These are phyloP conservation scores for Mortierella sp. DNA, from an alignment of 371 early-diverging fungal genomes.

Conservation along the genomic window DNA sequence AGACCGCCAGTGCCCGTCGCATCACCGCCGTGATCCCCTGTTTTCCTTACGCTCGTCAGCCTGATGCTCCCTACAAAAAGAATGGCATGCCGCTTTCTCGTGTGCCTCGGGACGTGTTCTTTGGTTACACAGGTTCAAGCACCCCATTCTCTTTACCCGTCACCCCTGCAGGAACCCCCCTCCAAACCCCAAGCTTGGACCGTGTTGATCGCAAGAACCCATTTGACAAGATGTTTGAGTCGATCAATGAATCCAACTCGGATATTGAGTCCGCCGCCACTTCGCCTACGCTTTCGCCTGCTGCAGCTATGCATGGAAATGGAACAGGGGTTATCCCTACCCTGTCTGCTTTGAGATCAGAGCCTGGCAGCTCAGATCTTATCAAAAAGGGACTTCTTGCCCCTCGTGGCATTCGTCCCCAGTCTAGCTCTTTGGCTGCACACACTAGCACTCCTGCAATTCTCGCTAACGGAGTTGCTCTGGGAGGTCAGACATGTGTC, in stretches of 20 bases:
- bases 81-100: slow-evolving; percentile 25
- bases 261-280: slow-evolving; percentile 54
- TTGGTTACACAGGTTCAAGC: slow-evolving; percentile 52
- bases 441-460: slow-evolving; percentile 10
- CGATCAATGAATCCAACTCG: slow-evolving; percentile 51
- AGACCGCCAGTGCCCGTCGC: slow-evolving; percentile 88
- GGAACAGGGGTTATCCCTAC: slow-evolving; percentile 26
- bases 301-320: slow-evolving; percentile 9
- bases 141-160: slow-evolving; percentile 54
- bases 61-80: slow-evolving; percentile 66
- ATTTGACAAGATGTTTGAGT: slow-evolving; percentile 57
- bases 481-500: slow-evolving; percentile 33
- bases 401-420: slow-evolving; percentile 47
- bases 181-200: slow-evolving; percentile 52
- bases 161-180: slow-evolving; percentile 54
- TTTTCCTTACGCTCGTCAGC: slow-evolving; percentile 87
- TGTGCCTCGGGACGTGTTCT: slow-evolving; percentile 35
- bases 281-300: slow-evolving; percentile 43
- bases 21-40: slow-evolving; percentile 94
- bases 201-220: slow-evolving; percentile 53
- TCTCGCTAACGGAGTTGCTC: slow-evolving; percentile 10
- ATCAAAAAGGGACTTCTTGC: slow-evolving; percentile 28
- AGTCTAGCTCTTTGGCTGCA: slow-evolving; percentile 20
- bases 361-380: slow-evolving; percentile 1
- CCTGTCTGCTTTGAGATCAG: slow-evolving; percentile 28